Conservation (phyloP, 169 alveolate species). For the Amoebophrya sp. region DNA sequence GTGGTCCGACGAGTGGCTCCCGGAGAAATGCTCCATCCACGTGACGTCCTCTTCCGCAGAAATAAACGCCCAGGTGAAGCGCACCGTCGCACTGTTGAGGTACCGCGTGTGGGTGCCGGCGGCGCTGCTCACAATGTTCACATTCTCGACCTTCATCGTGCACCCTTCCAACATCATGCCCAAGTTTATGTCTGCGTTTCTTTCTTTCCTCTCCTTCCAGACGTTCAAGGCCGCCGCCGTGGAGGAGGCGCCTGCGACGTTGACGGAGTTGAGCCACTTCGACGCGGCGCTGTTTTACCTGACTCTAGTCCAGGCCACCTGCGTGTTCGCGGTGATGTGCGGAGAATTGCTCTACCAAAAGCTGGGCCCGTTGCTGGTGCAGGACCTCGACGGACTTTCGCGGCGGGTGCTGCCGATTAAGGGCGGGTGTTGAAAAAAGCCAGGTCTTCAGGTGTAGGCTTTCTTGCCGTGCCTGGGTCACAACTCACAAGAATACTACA, state of each 20-base stretch:
- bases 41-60: not conserved
- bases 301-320: not conserved
- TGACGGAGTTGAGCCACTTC: not conserved
- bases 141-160: not conserved
- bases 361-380: not conserved
- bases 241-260: not conserved
- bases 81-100: not conserved
- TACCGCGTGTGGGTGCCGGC: not conserved
- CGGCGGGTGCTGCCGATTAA: not conserved
- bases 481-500: not conserved
- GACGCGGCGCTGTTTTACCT: not conserved
- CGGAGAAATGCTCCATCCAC: too few species aligned
- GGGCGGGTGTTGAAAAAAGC: not conserved
- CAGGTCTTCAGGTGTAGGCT: not conserved
- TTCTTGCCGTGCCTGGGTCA: not conserved
- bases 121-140: not conserved
- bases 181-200: not conserved
- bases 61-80: not conserved
- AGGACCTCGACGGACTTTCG: not conserved
- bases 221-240: too few species aligned
- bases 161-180: not conserved
- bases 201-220: not conserved
- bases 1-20: too few species aligned
- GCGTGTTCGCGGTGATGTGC: not conserved
- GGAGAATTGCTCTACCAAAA: not conserved